Conservation (phyloP, 352 stramenopile genomes). For the Pythium aristosporum region DNA sequence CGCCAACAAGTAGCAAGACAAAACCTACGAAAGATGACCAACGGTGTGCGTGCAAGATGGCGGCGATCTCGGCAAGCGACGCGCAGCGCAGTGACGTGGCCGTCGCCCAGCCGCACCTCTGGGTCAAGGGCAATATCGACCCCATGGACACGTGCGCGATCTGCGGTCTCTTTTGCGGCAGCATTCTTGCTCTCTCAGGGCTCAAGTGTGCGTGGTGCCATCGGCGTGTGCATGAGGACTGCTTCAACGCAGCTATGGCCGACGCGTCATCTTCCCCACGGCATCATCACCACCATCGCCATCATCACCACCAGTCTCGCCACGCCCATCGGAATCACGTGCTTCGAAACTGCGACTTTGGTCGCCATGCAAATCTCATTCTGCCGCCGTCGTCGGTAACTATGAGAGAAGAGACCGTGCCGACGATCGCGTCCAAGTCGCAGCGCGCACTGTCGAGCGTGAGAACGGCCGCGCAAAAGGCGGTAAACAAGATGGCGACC, state of each 20-base stretch:
- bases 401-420: constrained; percentile 28
- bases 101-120: constrained; percentile 51
- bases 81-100: not conserved
- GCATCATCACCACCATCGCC: constrained; percentile 11
- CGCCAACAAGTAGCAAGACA: not conserved
- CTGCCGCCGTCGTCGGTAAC: constrained; percentile 61
- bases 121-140: constrained; percentile 85
- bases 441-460: constrained; percentile 71
- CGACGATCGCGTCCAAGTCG: constrained; percentile 43
- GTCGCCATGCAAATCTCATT: constrained; percentile 63
- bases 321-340: constrained; percentile 29
- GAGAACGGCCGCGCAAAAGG: constrained; percentile 57
- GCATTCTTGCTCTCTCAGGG: constrained; percentile 75
- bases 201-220: constrained; percentile 86
- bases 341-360: constrained; percentile 68
- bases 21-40: constrained; percentile 8
- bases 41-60: constrained; percentile 21
- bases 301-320: constrained; percentile 20
- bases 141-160: constrained; percentile 78
- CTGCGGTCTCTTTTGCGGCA: constrained; percentile 78
- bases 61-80: constrained; percentile 18
- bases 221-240: constrained; percentile 75
- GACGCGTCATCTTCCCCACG: not conserved
- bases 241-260: constrained; percentile 46
- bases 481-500: constrained; percentile 72